phyloP scores from a whole-genome alignment of 1,139 yeast genomes.

The Debaryomycetaceae sp. region DNA sequence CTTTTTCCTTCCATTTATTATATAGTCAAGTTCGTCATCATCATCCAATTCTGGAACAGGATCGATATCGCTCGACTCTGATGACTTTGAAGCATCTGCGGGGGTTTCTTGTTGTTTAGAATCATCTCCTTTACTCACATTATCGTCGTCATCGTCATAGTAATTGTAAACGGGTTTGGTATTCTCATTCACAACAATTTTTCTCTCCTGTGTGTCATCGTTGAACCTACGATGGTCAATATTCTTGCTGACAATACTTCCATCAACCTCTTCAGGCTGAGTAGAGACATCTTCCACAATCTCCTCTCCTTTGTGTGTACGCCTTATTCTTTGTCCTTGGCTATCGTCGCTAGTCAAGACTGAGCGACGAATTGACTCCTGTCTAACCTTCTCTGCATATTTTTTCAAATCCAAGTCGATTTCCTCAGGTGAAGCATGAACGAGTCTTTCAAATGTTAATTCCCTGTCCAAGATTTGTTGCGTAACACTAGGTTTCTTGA shows the following conservation, averaged over 20 bases:
- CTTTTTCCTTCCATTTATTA: conserved; percentile 8
- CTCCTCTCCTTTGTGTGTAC: conserved; percentile 88
- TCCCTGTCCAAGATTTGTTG: conserved; percentile 24
- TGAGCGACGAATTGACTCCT: conserved; percentile 61
- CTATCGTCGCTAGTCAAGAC: conserved; percentile 53
- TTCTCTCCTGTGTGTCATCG: conserved; percentile 11
- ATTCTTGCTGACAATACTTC: conserved; percentile 34
- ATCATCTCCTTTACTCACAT: neutral
- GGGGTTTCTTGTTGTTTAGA: neutral
- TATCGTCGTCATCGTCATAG: conserved; percentile 14
- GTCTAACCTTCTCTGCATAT: conserved; percentile 69
- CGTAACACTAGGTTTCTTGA: conserved; percentile 30
- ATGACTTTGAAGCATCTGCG: conserved; percentile 1
- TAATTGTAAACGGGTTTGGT: conserved; percentile 6
- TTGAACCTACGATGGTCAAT: conserved; percentile 42
- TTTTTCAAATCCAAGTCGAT: conserved; percentile 67
- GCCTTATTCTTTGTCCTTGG: conserved; percentile 57
- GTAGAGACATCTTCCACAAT: conserved; percentile 52
- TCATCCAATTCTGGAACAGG: conserved; percentile 28
- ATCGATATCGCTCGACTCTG: conserved; percentile 10
- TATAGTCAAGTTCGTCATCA: conserved; percentile 18
- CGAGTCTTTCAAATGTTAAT: conserved; percentile 26
- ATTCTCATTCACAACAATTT: conserved; percentile 11
- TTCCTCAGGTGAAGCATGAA: conserved; percentile 32
- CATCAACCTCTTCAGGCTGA: conserved; percentile 24